Conservation (phyloP, 257 asterid species). For the Plantago ovata region DNA sequence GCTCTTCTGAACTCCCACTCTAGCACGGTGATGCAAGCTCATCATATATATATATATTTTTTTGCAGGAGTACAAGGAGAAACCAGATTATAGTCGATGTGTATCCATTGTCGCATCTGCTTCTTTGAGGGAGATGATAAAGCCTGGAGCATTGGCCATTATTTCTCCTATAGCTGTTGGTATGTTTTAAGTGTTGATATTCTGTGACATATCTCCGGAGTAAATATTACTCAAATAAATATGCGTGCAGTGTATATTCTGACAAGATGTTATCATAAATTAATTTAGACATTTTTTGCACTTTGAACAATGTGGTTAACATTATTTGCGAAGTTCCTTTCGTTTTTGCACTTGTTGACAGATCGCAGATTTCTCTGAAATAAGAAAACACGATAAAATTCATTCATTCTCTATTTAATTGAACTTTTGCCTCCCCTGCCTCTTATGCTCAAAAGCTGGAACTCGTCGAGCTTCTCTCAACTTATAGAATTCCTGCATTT, state of each 20-base stretch:
- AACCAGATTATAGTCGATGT: constrained; percentile 95
- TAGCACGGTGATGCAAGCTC: constrained; percentile 13
- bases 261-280: constrained; percentile 12
- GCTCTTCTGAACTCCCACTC: constrained; percentile 8
- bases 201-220: constrained; percentile 12
- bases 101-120: constrained; percentile 99
- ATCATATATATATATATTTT: constrained; percentile 10
- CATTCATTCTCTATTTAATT: too few species aligned
- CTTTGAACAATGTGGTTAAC: not conserved
- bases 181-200: constrained; percentile 26
- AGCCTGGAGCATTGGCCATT: constrained; percentile 98
- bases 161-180: constrained; percentile 87
- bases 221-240: constrained; percentile 2
- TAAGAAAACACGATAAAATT: too few species aligned
- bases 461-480: not conserved
- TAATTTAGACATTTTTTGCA: not conserved
- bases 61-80: constrained; percentile 88
- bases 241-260: constrained; percentile 9
- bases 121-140: constrained; percentile 96
- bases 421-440: too few species aligned
- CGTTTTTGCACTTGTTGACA: not conserved
- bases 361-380: not conserved
- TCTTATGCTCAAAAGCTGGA: too few species aligned
- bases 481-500: not conserved
- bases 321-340: constrained; percentile 1